phyloP scores from a whole-genome alignment of 2,329 filamentous ascomycete genomes.

The Botrytis sinoallii region DNA sequence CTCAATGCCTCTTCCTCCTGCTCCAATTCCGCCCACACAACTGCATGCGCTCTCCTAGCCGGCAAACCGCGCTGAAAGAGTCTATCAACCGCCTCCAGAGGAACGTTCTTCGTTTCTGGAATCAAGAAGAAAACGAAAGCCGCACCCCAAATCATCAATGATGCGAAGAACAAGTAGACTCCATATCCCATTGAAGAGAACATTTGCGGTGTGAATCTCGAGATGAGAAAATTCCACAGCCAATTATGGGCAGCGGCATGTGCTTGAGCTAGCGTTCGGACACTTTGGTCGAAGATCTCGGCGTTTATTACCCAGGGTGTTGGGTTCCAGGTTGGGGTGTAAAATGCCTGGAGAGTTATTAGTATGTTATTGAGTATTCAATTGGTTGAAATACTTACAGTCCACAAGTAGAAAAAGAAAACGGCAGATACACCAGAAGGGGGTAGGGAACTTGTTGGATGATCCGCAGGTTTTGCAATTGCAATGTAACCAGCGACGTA shows the following conservation, averaged over 20 bases:
- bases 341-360: slow-evolving; percentile 24
- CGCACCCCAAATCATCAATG: slow-evolving; percentile 56
- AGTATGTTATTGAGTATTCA: neutral
- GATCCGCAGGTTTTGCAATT: slow-evolving; percentile 23
- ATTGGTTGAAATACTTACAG: slow-evolving; percentile 33
- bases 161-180: slow-evolving; percentile 67
- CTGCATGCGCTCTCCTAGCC: slow-evolving; percentile 29
- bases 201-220: slow-evolving; percentile 66
- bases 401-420: slow-evolving; percentile 74
- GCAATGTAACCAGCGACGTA: slow-evolving; percentile 32
- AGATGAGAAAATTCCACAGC: slow-evolving; percentile 64
- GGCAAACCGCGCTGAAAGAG: slow-evolving; percentile 47
- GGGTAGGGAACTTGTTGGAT: slow-evolving; percentile 3
- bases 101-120: slow-evolving; percentile 64
- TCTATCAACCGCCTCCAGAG: slow-evolving; percentile 62
- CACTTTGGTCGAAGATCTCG: slow-evolving; percentile 32
- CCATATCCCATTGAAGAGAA: slow-evolving; percentile 56
- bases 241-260: slow-evolving; percentile 67
- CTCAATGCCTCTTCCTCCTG: slow-evolving; percentile 30
- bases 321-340: slow-evolving; percentile 33
- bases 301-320: slow-evolving; percentile 32
- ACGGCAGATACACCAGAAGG: slow-evolving; percentile 55
- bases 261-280: slow-evolving; percentile 49
- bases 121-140: slow-evolving; percentile 60
- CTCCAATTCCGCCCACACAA: slow-evolving; percentile 31